Conservation (phyloP, 1,284 basidiomycete species). For the Puccinia hordei region DNA sequence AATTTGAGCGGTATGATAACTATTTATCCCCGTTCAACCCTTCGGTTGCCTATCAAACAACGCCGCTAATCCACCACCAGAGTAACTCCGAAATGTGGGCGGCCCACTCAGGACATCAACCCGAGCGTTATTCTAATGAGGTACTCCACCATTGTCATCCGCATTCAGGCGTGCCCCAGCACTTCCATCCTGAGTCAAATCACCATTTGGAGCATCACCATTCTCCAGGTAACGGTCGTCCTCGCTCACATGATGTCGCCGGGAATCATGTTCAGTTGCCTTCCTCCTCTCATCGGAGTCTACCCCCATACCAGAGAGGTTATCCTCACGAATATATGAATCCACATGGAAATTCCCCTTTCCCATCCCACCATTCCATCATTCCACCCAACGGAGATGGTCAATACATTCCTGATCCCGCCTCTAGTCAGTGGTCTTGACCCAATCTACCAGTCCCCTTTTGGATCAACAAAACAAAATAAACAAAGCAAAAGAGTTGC, state of each 20-base stretch:
- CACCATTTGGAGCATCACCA: constrained; percentile 29
- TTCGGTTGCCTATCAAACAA: constrained; percentile 25
- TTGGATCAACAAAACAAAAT: not conserved
- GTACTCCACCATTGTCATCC: constrained; percentile 32
- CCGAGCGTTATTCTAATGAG: constrained; percentile 21
- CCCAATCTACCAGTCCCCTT: not conserved
- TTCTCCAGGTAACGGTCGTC: constrained; percentile 20
- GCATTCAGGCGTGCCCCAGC: constrained; percentile 14
- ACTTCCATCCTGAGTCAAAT: constrained; percentile 28
- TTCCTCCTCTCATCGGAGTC: constrained; percentile 5
- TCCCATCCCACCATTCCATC: constrained; percentile 22
- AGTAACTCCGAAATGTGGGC: constrained; percentile 26
- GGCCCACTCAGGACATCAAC: constrained; percentile 18
- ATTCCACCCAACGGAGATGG: constrained; percentile 11
- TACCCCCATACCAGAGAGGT: constrained; percentile 28
- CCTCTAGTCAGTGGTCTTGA: constrained; percentile 29
- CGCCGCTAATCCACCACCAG: constrained; percentile 9
- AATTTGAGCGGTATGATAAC: constrained; percentile 26
- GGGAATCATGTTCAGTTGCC: constrained; percentile 22
- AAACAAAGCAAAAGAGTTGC: not conserved
- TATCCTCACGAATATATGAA: constrained; percentile 30
- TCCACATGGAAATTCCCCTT: constrained; percentile 19
- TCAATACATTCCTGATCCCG: constrained; percentile 15
- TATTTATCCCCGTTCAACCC: constrained; percentile 30
- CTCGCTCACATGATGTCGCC: constrained; percentile 27